These are phyloP conservation scores for Planoprotostelium fungivorum DNA, from an alignment of 78 protist genomes.

Conservation along the genomic window DNA sequence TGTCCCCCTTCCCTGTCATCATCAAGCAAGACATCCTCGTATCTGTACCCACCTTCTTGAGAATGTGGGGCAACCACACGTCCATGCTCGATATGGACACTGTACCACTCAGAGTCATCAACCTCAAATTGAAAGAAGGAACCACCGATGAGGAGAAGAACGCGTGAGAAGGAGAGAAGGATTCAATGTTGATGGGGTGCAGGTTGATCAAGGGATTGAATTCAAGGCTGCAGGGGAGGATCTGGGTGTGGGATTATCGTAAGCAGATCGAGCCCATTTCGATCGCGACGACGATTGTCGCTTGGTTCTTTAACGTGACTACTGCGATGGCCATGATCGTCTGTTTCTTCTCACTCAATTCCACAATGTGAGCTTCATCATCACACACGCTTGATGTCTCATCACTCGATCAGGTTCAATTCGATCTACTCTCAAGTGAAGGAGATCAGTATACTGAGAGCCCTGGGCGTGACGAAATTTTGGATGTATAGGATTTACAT, in stretches of 20 bases:
- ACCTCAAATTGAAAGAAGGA: conserved; percentile 5
- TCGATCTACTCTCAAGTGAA: conserved; percentile 84
- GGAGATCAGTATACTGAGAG: conserved; percentile 88
- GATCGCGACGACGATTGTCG: conserved; percentile 47
- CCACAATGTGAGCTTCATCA: conserved; percentile 48
- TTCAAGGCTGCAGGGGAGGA: neutral
- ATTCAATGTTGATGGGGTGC: neutral
- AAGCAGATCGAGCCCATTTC: conserved; percentile 11
- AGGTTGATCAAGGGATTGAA: neutral
- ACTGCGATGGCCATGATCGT: conserved; percentile 78
- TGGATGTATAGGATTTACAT: conserved; percentile 79
- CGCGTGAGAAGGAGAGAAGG: neutral
- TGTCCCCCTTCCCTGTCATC: conserved; percentile 46
- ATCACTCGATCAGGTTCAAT: conserved; percentile 8
- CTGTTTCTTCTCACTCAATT: conserved; percentile 79
- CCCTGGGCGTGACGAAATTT: conserved; percentile 64
- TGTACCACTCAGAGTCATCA: conserved; percentile 5
- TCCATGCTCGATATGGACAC: conserved; percentile 20
- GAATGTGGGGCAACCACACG: neutral
- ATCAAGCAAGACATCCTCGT: conserved; percentile 56
- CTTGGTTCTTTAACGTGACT: conserved; percentile 68
- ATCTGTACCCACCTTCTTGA: conserved; percentile 49
- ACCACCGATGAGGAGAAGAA: neutral
- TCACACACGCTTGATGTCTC: neutral
- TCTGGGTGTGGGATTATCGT: conserved; percentile 19